A percentile compares a stretch with the other conserved stretches of the same genome.
Conservation (phyloP, 768 basidiomycete genomes). For the Rubroboletus pulcherrimus region DNA sequence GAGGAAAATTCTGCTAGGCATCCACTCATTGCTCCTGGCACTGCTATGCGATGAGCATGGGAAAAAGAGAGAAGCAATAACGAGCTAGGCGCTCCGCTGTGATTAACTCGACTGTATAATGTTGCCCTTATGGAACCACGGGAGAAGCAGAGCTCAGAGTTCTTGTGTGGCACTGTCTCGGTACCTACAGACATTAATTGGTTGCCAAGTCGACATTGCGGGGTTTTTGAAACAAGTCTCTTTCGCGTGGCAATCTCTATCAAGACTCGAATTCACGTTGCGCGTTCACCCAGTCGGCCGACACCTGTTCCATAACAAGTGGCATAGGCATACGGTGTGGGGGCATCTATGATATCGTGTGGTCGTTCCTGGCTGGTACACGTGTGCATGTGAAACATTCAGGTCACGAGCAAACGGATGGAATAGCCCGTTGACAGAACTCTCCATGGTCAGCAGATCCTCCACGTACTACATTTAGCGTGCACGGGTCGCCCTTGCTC, state of each 20-base stretch:
- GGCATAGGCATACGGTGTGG: neutral
- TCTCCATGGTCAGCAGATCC: neutral
- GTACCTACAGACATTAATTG: neutral
- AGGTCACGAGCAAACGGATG: neutral
- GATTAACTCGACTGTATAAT: neutral
- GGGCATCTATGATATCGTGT: neutral
- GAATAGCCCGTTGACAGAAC: neutral
- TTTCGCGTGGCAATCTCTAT: neutral
- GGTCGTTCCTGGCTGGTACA: neutral
- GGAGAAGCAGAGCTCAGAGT: neutral
- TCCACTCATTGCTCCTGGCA: neutral
- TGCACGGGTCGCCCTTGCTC: neutral
- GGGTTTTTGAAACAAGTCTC: neutral
- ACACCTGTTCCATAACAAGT: neutral
- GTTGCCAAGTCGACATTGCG: neutral
- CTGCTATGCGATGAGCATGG: neutral
- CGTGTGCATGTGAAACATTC: neutral
- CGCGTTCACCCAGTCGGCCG: neutral
- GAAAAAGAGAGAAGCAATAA: too few relatives aligned
- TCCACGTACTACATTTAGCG: neutral
- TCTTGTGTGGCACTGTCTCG: neutral
- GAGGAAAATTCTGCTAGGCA: neutral
- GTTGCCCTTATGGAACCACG: neutral
- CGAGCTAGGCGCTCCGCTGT: neutral
- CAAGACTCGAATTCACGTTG: neutral